Base-by-base conservation (phyloP, 2,329 filamentous ascomycete genomes). In the Aspergillus glaucus region DNA sequence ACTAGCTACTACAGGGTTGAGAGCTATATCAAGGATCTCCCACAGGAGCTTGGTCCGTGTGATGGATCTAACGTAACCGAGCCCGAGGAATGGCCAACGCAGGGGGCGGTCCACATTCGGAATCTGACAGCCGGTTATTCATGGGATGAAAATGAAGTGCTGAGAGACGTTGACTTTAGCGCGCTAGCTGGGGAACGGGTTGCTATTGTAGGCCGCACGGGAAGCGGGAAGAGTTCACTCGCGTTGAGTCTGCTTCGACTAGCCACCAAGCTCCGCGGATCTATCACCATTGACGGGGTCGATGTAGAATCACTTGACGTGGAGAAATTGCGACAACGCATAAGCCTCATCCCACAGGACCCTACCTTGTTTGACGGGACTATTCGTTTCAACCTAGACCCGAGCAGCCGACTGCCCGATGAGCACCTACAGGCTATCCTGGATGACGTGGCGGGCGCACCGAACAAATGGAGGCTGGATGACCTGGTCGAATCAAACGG, bases 341-440 rank as follows among this genome's bases (percentile, higher is more conserved):
- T 90, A 2, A 84, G 84, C 44, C 88, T 89, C 56, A 88, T 90
- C 47, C 86, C 86, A 3, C 84, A 88, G 69, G 86, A 90, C 55
- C 86, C 86, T 17, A 63, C 58, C 3, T 51, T 64, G 14, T 62
- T 64, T 50, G 52, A 57, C 8, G 61, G 60, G n/a, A 62, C 59
- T 7, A 49, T 64, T 19, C 54, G 62, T 32, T 59, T 48, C 46
- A 62, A 66, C 49, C 47, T 63, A 19, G 61, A 64, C 50, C 59
- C 48, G 14, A 48, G 34, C 17, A 37, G 42, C 15, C 37, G 22
- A 3, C 15, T 22, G 21, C 12, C 22, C 3, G 46, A 48, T 15
- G 46, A 43, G 28, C 36, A 42, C 19, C 26, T 51, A 21, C 45
- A 48, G 12, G 26, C 46, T 1, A 26, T 46, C 2, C 28, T 51